A percentile compares a stretch with the other conserved stretches of the same genome.
These are phyloP conservation scores for Lipomyces orientalis DNA, from an alignment of 805 yeast genomes.

Conservation along the genomic window DNA sequence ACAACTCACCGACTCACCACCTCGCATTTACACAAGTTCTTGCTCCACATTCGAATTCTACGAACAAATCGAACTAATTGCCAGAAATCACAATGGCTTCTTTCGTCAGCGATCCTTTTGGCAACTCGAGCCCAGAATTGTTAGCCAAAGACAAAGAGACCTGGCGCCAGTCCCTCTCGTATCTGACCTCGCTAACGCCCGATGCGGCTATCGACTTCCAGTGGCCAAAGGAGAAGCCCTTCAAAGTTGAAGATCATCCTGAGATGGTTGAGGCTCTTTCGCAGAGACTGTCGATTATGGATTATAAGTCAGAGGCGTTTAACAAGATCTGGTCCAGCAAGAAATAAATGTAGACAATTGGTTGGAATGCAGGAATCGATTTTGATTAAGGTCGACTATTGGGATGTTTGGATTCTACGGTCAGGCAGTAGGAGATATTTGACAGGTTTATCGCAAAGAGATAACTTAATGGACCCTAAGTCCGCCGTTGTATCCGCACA, in stretches of 20 bases:
- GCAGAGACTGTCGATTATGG: background rate
- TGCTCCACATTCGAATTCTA: no score
- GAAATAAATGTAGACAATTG: background rate
- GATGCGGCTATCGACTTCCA: background rate
- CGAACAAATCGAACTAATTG: background rate
- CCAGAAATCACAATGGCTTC: background rate
- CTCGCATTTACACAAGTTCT: no score
- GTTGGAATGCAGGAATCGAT: background rate
- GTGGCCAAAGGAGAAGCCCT: background rate
- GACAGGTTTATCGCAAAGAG: background rate
- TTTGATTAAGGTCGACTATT: background rate
- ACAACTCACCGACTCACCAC: background rate
- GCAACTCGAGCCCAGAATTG: background rate
- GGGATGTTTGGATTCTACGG: background rate
- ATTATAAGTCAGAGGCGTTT: conserved; percentile 2
- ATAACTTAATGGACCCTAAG: background rate
- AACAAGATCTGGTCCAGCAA: background rate
- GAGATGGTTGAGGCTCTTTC: background rate
- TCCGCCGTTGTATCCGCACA: background rate
- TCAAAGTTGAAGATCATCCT: background rate
- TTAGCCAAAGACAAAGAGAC: conserved; percentile 1
- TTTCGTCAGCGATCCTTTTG: background rate
- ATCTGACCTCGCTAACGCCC: background rate
- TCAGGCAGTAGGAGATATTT: background rate
- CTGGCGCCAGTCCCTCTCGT: background rate